These are phyloP conservation scores for Capsicum rhomboideum DNA, from an alignment of 257 asterid species.

Conservation along the genomic window DNA sequence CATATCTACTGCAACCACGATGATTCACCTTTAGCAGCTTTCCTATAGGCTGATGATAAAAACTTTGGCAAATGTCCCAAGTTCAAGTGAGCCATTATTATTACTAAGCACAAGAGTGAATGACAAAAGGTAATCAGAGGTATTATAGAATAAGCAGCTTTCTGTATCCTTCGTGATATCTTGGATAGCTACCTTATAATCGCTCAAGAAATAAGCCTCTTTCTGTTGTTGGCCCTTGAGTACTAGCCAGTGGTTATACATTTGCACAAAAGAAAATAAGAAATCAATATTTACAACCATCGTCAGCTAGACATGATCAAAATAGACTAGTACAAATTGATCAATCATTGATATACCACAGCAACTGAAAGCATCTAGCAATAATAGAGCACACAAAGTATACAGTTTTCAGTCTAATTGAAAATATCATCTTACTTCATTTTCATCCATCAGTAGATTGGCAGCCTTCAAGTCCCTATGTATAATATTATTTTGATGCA, in stretches of 20 bases:
- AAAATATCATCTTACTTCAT: constrained; percentile 50
- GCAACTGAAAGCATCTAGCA: background rate
- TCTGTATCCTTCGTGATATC: background rate
- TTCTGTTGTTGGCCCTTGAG: background rate
- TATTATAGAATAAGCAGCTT: background rate
- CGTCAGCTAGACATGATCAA: background rate
- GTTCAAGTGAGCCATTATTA: background rate
- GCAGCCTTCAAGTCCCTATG: constrained; percentile 99
- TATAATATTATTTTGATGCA: constrained; percentile 95
- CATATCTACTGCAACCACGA: background rate
- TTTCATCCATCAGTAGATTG: constrained; percentile 92
- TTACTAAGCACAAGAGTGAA: background rate
- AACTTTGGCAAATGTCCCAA: background rate
- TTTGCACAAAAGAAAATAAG: background rate
- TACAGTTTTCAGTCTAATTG: background rate
- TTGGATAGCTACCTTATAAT: background rate
- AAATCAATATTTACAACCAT: background rate
- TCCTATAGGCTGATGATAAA: background rate
- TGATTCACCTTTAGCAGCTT: background rate
- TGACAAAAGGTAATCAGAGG: background rate
- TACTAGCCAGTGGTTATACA: background rate
- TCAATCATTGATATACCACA: background rate
- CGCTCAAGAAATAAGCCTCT: background rate
- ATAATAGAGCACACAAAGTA: background rate
- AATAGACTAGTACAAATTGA: background rate